Conservation (phyloP, 1,139 yeast species). For the Diutina rugosa region DNA sequence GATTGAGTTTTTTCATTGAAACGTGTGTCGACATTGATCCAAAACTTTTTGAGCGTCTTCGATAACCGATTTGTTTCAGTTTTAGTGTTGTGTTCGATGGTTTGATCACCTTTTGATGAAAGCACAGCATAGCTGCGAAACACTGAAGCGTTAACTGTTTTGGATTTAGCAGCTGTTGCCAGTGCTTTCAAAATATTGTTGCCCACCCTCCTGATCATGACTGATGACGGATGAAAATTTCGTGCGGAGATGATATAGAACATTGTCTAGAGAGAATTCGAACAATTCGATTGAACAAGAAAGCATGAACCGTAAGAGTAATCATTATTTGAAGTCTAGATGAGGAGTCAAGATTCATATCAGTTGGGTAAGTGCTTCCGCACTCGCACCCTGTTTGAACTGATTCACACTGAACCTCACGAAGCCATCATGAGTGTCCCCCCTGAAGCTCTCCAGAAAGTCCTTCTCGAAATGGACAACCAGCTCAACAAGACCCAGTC, state of each 20-base stretch:
- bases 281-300: not conserved
- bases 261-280: not conserved
- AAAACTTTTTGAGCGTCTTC: slow-evolving; percentile 63
- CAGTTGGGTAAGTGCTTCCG: not conserved
- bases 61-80: slow-evolving; percentile 63
- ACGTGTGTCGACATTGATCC: slow-evolving; percentile 45
- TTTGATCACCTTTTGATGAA: not conserved
- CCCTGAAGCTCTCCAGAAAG: slow-evolving; percentile 39
- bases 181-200: not conserved
- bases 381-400: not conserved
- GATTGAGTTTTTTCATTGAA: slow-evolving; percentile 14
- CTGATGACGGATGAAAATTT: not conserved
- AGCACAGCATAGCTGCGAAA: not conserved
- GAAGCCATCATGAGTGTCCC: slow-evolving; percentile 23
- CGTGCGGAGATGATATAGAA: not conserved
- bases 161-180: not conserved
- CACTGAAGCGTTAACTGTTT: not conserved
- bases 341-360: too few species aligned
- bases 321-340: too few species aligned
- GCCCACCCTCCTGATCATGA: not conserved
- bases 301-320: not conserved
- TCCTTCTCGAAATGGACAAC: slow-evolving; percentile 50
- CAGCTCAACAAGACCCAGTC: slow-evolving; percentile 47
- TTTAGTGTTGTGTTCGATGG: slow-evolving; percentile 22
- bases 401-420: not conserved